Conservation (phyloP, 495 filamentous ascomycete species). For the Neurospora sp. region DNA sequence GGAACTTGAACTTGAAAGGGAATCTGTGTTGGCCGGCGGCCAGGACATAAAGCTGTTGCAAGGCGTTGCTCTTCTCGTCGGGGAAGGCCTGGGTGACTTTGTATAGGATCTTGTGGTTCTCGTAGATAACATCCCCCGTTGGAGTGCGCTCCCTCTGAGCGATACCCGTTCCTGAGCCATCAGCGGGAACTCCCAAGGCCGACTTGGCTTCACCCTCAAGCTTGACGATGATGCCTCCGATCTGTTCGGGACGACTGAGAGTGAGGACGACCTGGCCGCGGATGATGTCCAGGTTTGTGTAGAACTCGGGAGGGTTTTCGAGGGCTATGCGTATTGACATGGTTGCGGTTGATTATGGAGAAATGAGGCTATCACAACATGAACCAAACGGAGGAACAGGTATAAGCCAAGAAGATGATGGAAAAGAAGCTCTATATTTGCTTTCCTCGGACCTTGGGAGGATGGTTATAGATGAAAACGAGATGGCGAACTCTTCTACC, state of each 20-base stretch:
- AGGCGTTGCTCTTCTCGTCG: constrained; percentile 50
- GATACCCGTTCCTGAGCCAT: constrained; percentile 15
- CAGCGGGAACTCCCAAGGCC: constrained; percentile 28
- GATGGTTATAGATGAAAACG: background rate
- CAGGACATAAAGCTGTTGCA: constrained; percentile 54
- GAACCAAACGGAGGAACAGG: too few relatives aligned
- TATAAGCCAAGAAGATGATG: background rate
- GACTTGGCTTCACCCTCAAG: constrained; percentile 83
- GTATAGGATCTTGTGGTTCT: constrained; percentile 51
- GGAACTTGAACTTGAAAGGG: constrained; percentile 85
- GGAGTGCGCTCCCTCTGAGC: constrained; percentile 16
- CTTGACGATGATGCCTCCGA: constrained; percentile 80
- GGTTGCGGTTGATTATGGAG: constrained; percentile 37
- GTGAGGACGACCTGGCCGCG: constrained; percentile 53
- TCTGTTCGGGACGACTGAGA: constrained; percentile 51
- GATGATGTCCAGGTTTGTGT: constrained; percentile 83
- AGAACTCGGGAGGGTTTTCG: constrained; percentile 63
- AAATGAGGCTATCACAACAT: background rate
- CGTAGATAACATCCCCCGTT: constrained; percentile 28
- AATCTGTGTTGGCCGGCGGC: constrained; percentile 75
- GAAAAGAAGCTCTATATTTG: background rate
- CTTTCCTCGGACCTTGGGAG: background rate
- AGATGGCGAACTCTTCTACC: background rate
- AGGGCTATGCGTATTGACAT: constrained; percentile 77
- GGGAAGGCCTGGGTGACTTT: constrained; percentile 74